phyloP scores from a whole-genome alignment of 257 asterid genomes.

The Nicotiana noctiflora region DNA sequence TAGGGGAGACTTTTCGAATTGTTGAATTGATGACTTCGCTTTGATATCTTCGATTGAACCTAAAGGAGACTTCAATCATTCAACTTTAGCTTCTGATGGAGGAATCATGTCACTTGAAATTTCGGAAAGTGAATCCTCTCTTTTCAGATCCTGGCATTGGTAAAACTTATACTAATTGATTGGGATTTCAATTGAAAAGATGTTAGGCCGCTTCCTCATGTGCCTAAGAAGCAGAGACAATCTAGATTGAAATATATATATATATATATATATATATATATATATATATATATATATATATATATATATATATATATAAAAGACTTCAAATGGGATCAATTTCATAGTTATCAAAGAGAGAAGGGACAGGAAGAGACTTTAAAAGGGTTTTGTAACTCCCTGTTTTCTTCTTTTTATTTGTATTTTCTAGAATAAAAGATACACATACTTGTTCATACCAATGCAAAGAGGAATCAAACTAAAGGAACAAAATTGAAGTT shows the following conservation, averaged over 20 bases:
- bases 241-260: background rate
- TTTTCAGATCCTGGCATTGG: too few relatives aligned
- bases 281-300: background rate
- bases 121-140: too few relatives aligned
- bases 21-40: too few relatives aligned
- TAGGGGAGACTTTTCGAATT: too few relatives aligned
- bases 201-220: too few relatives aligned
- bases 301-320: background rate
- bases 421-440: background rate
- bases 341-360: background rate
- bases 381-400: background rate
- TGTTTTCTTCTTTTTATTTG: background rate
- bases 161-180: too few relatives aligned
- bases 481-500: background rate
- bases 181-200: too few relatives aligned
- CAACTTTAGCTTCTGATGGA: too few relatives aligned
- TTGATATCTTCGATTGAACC: too few relatives aligned
- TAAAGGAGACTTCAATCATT: too few relatives aligned
- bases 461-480: background rate
- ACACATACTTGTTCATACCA: background rate
- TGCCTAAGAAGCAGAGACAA: too few relatives aligned
- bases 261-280: background rate
- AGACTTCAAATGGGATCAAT: background rate
- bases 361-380: background rate
- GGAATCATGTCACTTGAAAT: too few relatives aligned